Evolutionary conservation across 371 early-diverging fungal genomes (phyloP).

Genomic region (Saksenaea oblongispora): DNA sequence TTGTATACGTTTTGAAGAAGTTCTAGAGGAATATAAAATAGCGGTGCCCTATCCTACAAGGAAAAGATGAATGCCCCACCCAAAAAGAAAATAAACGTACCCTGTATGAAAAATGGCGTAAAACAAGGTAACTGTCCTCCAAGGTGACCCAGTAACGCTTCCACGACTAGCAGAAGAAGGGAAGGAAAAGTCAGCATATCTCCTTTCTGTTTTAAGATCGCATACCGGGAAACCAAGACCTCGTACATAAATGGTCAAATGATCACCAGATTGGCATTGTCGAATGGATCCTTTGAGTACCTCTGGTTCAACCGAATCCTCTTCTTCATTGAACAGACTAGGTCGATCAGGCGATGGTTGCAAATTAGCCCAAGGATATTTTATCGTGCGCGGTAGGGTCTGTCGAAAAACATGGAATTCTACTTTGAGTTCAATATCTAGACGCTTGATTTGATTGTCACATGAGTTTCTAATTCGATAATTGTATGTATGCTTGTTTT

Average conservation of each 20-base stretch:
- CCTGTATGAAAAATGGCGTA: conserved; percentile 25
- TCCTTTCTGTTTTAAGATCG: too few species aligned
- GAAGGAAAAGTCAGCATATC: background rate
- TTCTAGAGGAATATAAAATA: conserved; percentile 11
- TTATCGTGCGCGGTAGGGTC: background rate
- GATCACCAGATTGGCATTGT: conserved; percentile 28
- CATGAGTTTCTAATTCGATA: background rate
- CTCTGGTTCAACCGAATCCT: conserved; percentile 1
- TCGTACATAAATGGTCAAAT: conserved; percentile 37
- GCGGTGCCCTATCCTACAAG: conserved; percentile 8
- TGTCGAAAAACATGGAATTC: background rate
- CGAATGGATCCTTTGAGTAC: conserved; percentile 4
- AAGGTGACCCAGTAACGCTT: conserved; percentile 26
- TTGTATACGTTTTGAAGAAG: conserved; percentile 11
- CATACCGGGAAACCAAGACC: conserved; percentile 32
- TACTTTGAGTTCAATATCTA: conserved; percentile 11
- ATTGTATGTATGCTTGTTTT: background rate
- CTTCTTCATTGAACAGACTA: background rate
- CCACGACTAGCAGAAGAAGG: conserved; percentile 19
- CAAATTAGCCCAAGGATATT: conserved; percentile 18
- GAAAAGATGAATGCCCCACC: background rate
- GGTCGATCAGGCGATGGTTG: conserved; percentile 7
- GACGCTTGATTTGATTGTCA: background rate
- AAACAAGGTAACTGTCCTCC: conserved; percentile 11
- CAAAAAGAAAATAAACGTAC: background rate